phyloP scores from a whole-genome alignment of 2,329 filamentous ascomycete species.

The Penicillium italicum region DNA sequence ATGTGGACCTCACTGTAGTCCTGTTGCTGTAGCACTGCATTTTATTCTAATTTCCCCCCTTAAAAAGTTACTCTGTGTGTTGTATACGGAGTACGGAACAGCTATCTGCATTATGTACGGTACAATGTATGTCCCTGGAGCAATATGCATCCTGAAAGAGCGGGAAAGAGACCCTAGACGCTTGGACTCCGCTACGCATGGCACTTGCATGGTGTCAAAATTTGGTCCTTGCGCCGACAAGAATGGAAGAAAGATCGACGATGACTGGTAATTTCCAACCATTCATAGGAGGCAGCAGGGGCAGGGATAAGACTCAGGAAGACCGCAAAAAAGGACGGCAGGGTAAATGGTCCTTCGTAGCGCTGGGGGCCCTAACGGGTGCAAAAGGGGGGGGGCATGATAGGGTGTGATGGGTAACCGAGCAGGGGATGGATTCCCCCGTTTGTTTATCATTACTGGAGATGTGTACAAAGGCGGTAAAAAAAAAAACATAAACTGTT shows the following conservation, averaged over 20 bases:
- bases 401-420: conserved; percentile 12
- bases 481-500: background rate
- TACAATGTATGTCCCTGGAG: background rate
- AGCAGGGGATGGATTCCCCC: conserved; percentile 12
- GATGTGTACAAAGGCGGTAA: too few species aligned
- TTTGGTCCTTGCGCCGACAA: background rate
- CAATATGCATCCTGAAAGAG: conserved; percentile 4
- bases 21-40: background rate
- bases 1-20: background rate
- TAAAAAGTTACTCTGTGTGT: too few species aligned
- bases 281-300: conserved; percentile 7
- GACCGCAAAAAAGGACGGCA: conserved; percentile 11
- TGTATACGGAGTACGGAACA: too few species aligned
- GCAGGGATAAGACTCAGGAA: background rate
- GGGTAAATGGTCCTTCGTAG: conserved; percentile 7
- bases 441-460: conserved; percentile 26
- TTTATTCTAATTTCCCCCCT: background rate
- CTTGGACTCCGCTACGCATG: conserved; percentile 8
- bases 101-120: background rate
- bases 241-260: conserved; percentile 10
- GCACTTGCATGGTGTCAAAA: conserved; percentile 17
- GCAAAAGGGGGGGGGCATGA: conserved; percentile 15
- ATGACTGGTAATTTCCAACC: background rate
- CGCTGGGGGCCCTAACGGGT: conserved; percentile 11
- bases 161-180: background rate